Evolutionary conservation across 164 flowering plant species (phyloP), one percentile per base, ranked within the genome.

Genomic region (Magnolia sinica): DNA sequence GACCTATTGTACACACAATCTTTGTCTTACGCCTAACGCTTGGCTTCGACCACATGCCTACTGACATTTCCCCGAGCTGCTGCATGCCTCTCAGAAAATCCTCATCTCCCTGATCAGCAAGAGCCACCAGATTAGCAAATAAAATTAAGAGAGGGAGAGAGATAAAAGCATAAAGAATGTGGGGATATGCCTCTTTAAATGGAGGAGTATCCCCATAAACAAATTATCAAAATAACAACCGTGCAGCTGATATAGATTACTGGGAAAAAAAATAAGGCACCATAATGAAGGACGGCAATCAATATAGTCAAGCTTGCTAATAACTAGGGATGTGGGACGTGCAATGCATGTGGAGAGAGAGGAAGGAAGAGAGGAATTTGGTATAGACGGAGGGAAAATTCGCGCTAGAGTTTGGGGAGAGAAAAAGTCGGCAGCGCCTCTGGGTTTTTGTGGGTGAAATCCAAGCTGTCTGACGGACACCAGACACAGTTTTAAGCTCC

Each of bases 1-100:
- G 98, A 80, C 98, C 98, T 70, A 94, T 91, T 1, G 98, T 92
- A 87, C 95, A 94, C 37, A 94, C 98, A 79, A 94, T 92, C 85
- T 94, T 92, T 59, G 98, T 92, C 89, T 94, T 94, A 2, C 98
- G 88, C 68, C 86, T 85, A 29, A 87, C 93, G 0, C 71, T 85
- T 10, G 95, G 93, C 85, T 87, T 91, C 19, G 93, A 84, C 93
- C 93, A 92, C 85, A 89, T 82, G 68, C 89, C 89, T n/a, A 80
- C 86, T 27, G 92, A 79, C 37, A 51, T 31, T 73, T 91, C 96
- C 19, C 85, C 91, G 59, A 79, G 77, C 63, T 85, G 87, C 68
- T 86, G 87, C 27, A 82, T 70, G 61, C 79, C 88, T 24, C 74
- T 76, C 16, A 85, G 85, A 79, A 81, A 80, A 70, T 87, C 87